Conservation (phyloP, 768 basidiomycete species). For the Dentipellis fragilis region DNA sequence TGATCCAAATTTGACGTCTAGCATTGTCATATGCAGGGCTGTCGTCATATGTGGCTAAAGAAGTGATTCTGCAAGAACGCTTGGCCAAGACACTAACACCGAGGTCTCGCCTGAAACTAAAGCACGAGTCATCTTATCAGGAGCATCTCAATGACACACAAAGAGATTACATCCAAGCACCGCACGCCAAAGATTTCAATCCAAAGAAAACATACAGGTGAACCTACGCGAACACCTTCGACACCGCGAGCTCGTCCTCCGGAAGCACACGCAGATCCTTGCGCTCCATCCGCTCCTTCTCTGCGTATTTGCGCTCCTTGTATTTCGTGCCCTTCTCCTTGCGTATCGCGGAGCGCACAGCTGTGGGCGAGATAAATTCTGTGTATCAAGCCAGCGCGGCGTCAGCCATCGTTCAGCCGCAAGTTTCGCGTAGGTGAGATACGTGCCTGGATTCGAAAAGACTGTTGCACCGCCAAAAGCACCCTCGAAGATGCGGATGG, state of each 20-base stretch:
- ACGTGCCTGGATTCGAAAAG: slow-evolving; percentile 86
- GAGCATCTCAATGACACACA: too few species aligned
- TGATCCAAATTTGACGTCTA: too few species aligned
- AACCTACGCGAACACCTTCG: slow-evolving; percentile 80
- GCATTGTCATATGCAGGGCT: too few species aligned
- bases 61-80: too few species aligned
- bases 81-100: too few species aligned
- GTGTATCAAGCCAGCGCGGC: neutral
- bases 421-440: neutral
- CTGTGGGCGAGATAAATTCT: slow-evolving; percentile 92
- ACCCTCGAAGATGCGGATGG: slow-evolving; percentile 97
- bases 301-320: slow-evolving; percentile 67
- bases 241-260: slow-evolving; percentile 75
- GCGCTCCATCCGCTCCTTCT: slow-evolving; percentile 55
- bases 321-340: slow-evolving; percentile 76
- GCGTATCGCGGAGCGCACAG: slow-evolving; percentile 59
- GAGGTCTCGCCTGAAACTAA: too few species aligned
- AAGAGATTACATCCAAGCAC: too few species aligned
- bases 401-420: neutral
- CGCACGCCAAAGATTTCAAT: too few species aligned
- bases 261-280: slow-evolving; percentile 51
- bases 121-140: too few species aligned
- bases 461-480: slow-evolving; percentile 93
- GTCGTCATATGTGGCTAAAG: too few species aligned
- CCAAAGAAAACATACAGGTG: neutral